Base-by-base conservation (phyloP, 257 asterid species). In the Eucommia ulmoides region DNA sequence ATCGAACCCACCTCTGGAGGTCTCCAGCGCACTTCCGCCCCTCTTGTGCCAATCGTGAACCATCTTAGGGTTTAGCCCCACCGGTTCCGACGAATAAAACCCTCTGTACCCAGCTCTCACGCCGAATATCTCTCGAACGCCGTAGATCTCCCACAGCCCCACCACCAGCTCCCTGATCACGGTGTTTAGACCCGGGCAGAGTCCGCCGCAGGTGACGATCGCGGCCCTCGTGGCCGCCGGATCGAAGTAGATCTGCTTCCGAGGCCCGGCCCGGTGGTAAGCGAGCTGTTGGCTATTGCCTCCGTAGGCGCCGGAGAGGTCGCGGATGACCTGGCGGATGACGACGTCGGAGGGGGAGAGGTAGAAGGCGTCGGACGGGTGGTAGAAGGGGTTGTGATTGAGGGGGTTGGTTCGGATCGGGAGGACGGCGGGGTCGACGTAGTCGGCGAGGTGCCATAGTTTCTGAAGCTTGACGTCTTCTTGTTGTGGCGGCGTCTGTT, bases 161-260 rank as follows among this genome's bases (percentile, higher is more conserved):
- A 75, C 80, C 54, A 86, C 96, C 60, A 86, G 79, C 77, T 86
- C 96, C 56, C 93, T 45, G 20, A 86, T 80, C 55, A 83, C 94
- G 9, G 94, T 86, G 55, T 83, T 86, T 83, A 83, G 70, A 1
- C 94, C 94, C 0, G 96, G 94, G 68, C 94, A 86, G 16, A 86
- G 66, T 0, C 93, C 94, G 0, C 96, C 96, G 63, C 96, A 86
- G 8, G 96, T 82, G 35, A 86, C 93, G 5, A 86, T 68, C 16
- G 80, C 88, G 0, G 86, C 94, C 3, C 73, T 61, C 7, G 80
- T 88, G n/a, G 23, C 33, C 1, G 50, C 21, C 10, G 88, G 82
- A 0, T 64, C 63, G 61, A 80, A 82, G 50, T 50, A 66, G 8
- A 85, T 53, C 23, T 14, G 51, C 75, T 64, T 66, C n/a, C 94